Evolutionary conservation across 1,284 basidiomycete species (phyloP), one percentile per base, ranked within the genome.

Genomic region (Abortiporus biennis): DNA sequence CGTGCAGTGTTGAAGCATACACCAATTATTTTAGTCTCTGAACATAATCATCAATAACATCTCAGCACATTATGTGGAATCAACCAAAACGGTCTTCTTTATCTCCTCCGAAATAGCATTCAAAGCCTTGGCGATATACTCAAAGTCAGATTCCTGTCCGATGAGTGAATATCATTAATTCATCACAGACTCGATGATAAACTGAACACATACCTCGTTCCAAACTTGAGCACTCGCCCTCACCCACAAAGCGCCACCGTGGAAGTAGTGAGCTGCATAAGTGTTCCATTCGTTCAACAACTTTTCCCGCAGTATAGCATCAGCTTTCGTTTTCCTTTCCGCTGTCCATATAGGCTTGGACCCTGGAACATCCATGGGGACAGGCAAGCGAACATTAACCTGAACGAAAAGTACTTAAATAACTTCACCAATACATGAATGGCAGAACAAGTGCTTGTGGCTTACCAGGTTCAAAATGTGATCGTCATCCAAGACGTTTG

Each of bases 401-500:
- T 77, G 39, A 11, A n/a, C n/a, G n/a, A n/a, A n/a, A n/a, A n/a
- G 25, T 1, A 19, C 15, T 4, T 25, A 25, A 13, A 17, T 25
- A 4, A 40, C 9, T 31, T 13, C 19, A 25, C 13, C 21, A 21
- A 11, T 12, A 3, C n/a, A 33, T 16, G n/a, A 21, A 6, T 24
- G 30, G 29, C 6, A 9, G 1, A 5, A 37, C 19, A 43, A 12
- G n/a, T n/a, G n/a, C n/a, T n/a, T 4, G 15, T 19, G 9, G 35
- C 73, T 32, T 29, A 85, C 87, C 88, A 92, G 91, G 53, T 75
- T 80, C 16, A 78, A 59, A 0, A 85, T 92, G 20, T 82, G 65
- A 39, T 82, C 78, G 0, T 82, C 74, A 47, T 75, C 76, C 64
- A 93, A 66, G 1, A 87, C 68, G 0, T 61, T 58, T 1, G 89